Base-by-base conservation (phyloP, 2,329 filamentous ascomycete species). In the Sclerotinia spermophila region DNA sequence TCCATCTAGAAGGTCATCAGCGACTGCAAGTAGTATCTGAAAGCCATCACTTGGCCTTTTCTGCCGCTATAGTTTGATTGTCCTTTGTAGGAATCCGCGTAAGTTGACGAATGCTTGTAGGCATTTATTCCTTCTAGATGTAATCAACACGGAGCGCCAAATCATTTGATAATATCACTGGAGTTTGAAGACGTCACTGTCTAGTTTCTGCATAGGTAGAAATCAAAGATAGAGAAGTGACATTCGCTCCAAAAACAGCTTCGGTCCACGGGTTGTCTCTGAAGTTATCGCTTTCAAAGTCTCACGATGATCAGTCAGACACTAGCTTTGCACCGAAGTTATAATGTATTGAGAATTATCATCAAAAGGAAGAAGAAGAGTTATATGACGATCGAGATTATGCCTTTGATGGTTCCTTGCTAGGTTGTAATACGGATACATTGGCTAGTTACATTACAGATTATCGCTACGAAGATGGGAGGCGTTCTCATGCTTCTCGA, bases 401-500 rank as follows among this genome's bases (percentile, higher is more conserved):
- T 40, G 73, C 72, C 0, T 73, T 73, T 66, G 71, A 73, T 24
- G 72, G 72, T 6, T 74, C 71, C 5, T 56, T 74, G 35, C 72
- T 74, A 48, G 74, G 72, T 24, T 72, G 61, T 68, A 71, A 75
- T 69, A 74, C 72, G n/a, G 70, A 72, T 60, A 73, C 72, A 3
- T 61, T 74, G n/a, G 71, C 70, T 24, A 71, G 66, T 30, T 74
- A 66, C 33, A 75, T 76, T 30, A 76, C 74, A 24, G 71, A 72
- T 53, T 76, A 75, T 56, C 71, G 74, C 15, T 74, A 74, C 55
- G 83, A 85, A 70, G 84, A 84, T 70, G 83, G 84, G 5, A 79
- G 84, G 1, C 78, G 83, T 10, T 85, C 85, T 68, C 83, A 86
- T 67, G 79, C 78, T 2, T 73, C 72, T 53, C 69, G 40, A 45